phyloP scores from a whole-genome alignment of 2,329 filamentous ascomycete genomes.

The Venturia pyrina region DNA sequence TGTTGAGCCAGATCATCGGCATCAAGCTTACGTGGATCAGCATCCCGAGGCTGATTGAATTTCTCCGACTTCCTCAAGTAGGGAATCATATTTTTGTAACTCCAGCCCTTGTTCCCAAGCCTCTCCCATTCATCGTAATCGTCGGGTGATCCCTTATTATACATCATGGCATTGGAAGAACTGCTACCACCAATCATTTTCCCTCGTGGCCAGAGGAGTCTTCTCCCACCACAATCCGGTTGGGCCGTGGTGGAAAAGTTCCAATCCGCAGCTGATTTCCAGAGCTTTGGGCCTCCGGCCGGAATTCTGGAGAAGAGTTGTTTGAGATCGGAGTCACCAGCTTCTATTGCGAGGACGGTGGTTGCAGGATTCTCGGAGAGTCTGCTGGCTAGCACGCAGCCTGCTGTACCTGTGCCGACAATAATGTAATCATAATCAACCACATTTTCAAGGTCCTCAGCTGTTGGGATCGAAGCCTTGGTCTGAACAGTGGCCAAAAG shows the following conservation, averaged over 20 bases:
- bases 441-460: slow-evolving; percentile 6
- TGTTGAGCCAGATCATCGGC: background rate
- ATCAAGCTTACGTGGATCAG: background rate
- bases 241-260: background rate
- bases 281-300: background rate
- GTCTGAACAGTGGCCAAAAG: background rate
- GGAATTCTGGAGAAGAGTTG: slow-evolving; percentile 8
- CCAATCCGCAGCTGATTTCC: slow-evolving; percentile 4
- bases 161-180: slow-evolving; percentile 11
- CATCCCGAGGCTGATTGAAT: slow-evolving; percentile 4
- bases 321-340: slow-evolving; percentile 6
- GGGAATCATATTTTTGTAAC: slow-evolving; percentile 1
- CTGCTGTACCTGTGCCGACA: slow-evolving; percentile 17
- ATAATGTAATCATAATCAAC: slow-evolving; percentile 12
- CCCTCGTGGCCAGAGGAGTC: slow-evolving; percentile 2
- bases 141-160: slow-evolving; percentile 2
- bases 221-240: background rate
- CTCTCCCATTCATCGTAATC: slow-evolving; percentile 13
- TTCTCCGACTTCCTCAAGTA: slow-evolving; percentile 6
- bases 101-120: slow-evolving; percentile 8
- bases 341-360: slow-evolving; percentile 9
- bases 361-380: slow-evolving; percentile 19
- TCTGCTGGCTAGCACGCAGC: slow-evolving; percentile 21
- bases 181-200: slow-evolving; percentile 9
- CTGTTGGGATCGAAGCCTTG: background rate